Base-by-base conservation (phyloP, 345 rosid genomes). In the Heritiera fomes region DNA sequence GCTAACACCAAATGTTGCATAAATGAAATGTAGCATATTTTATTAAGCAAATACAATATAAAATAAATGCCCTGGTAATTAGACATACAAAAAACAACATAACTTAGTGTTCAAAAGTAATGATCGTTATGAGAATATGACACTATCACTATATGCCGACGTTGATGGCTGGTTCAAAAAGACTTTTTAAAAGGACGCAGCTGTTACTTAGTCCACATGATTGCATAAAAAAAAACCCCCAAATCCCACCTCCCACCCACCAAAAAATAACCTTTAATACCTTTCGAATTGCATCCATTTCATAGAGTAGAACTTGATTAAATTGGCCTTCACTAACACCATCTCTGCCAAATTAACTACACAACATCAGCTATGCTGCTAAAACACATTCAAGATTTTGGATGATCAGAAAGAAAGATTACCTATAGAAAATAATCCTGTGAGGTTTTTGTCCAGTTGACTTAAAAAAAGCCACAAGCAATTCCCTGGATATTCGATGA, bases 301-400 rank as follows among this genome's bases (percentile, higher is more conserved):
- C 97, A 79, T 90, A 23, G 7, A 90, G 80, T 60, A 93, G 67
- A 50, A 93, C 97, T 56, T 92, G 91, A 64, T 43, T 84, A 49
- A 93, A 93, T 40, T 92, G 96, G 0, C 96, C 94, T 80, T 93
- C 98, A 32, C 98, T 89, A 0, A 95, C 99, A 55, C 98, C 97
- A 83, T 90, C 98, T 23, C 98, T 95, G 86, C 70, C 79, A 78
- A 2, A 63, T 28, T 30, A 68, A 82, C 15, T 9, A 68, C 32
- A 78, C 32, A 65, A 18, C 1, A 30, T 78, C 70, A 82, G 73
- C 56, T 45, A 59, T 15, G 23, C 4, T 41, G 34, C 3, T 18
- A 34, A 5, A n/a, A 50, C 7, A n/a, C 14, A 34, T 65, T 2
- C 28, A 17, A 52, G 28, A 10, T 34, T n/a, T 65, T n/a, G 18